A percentile compares a stretch with the other conserved stretches of the same genome.
phyloP scores from a whole-genome alignment of 1,284 basidiomycete species.

The Moesziomyces sp. region DNA sequence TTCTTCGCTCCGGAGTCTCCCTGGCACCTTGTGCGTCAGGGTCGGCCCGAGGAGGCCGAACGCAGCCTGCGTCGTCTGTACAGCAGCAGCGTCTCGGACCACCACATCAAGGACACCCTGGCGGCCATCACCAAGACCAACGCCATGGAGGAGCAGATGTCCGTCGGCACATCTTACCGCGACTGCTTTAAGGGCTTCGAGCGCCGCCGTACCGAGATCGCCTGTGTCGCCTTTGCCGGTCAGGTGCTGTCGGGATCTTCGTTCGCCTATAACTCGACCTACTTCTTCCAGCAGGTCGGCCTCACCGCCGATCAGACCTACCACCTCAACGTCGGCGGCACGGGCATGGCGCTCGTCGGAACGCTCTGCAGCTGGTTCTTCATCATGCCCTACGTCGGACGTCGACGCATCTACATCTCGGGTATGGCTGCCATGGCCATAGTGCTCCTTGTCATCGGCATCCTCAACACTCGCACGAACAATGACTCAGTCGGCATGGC shows the following conservation, averaged over 20 bases:
- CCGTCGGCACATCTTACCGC: slow-evolving; percentile 65
- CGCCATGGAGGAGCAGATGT: slow-evolving; percentile 65
- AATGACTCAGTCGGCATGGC: slow-evolving; percentile 57
- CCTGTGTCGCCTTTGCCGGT: slow-evolving; percentile 59
- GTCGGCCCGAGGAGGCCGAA: slow-evolving; percentile 70
- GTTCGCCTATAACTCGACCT: slow-evolving; percentile 60
- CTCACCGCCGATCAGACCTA: slow-evolving; percentile 65
- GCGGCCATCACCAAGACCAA: slow-evolving; percentile 69
- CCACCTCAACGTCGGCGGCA: slow-evolving; percentile 68
- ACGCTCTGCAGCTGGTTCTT: slow-evolving; percentile 68
- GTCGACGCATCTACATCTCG: slow-evolving; percentile 69
- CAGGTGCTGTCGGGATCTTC: slow-evolving; percentile 64
- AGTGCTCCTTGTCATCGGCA: slow-evolving; percentile 45
- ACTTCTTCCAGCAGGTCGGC: slow-evolving; percentile 70
- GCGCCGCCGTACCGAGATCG: slow-evolving; percentile 69
- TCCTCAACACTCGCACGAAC: slow-evolving; percentile 69
- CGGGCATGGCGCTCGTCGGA: slow-evolving; percentile 66
- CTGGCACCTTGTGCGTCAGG: slow-evolving; percentile 71
- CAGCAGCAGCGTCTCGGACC: slow-evolving; percentile 1
- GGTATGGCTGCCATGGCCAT: slow-evolving; percentile 69
- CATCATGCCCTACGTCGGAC: slow-evolving; percentile 66
- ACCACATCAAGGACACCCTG: slow-evolving; percentile 42
- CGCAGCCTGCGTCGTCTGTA: too few species aligned
- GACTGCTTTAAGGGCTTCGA: slow-evolving; percentile 70
- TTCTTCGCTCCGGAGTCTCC: slow-evolving; percentile 66